Percentiles rank a stretch among this genome's conserved stretches.
Evolutionary conservation across 192 early-diverging fungal genomes (phyloP).

Genomic region (Dispira simplex): DNA sequence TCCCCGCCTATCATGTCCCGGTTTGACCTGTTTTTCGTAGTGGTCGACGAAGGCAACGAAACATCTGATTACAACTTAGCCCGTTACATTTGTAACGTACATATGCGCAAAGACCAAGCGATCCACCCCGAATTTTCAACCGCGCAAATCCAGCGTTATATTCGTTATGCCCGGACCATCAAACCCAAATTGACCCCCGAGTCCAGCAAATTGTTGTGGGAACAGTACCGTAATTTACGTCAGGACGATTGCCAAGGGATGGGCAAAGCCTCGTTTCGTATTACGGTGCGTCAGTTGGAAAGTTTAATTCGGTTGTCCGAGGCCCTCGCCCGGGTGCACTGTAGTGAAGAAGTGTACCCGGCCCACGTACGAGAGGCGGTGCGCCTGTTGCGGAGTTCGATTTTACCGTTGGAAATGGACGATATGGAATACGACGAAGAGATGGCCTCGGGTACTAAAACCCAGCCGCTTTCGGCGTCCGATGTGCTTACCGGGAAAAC

Average conservation of each 20-base stretch:
- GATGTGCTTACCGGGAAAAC: not conserved
- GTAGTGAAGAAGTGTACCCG: constrained; percentile 42
- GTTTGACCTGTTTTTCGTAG: constrained; percentile 96
- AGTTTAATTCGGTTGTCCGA: constrained; percentile 92
- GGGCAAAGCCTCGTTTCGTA: constrained; percentile 61
- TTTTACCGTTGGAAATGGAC: constrained; percentile 71
- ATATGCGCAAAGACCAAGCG: constrained; percentile 48
- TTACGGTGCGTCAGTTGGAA: constrained; percentile 94
- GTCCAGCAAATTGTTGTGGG: constrained; percentile 59
- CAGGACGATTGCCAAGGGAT: constrained; percentile 69
- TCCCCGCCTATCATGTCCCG: constrained; percentile 97
- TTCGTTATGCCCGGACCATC: constrained; percentile 79
- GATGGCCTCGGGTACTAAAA: constrained; percentile 10
- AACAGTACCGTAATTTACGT: constrained; percentile 74
- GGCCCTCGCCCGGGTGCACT: constrained; percentile 82
- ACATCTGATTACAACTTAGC: constrained; percentile 79
- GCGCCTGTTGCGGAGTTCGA: constrained; percentile 71
- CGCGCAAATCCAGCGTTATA: constrained; percentile 63
- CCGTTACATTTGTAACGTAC: constrained; percentile 79
- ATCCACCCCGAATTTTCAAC: constrained; percentile 58
- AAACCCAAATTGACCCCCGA: constrained; percentile 66
- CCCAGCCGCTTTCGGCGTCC: constrained; percentile 15
- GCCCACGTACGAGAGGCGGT: constrained; percentile 74
- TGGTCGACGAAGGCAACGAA: constrained; percentile 88
- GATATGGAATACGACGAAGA: constrained; percentile 48